Evolutionary conservation across 495 filamentous ascomycete species (phyloP).

Genomic region (Choiromyces venosus): DNA sequence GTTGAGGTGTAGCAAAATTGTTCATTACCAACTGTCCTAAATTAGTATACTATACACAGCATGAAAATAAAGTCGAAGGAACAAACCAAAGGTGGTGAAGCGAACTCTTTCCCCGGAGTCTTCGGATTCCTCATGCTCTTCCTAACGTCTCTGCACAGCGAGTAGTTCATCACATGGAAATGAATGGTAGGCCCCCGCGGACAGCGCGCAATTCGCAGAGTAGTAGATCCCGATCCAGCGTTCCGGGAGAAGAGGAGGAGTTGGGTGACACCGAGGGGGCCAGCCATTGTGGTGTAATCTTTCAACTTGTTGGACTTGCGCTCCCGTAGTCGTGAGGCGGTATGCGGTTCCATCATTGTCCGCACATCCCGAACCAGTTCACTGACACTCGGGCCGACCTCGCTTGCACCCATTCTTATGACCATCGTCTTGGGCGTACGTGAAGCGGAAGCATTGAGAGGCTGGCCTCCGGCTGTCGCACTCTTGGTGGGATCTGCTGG

Average conservation of each 20-base stretch:
- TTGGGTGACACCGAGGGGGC: conserved; percentile 88
- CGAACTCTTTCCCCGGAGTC: conserved; percentile 74
- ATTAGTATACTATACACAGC: not conserved
- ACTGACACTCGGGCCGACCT: conserved; percentile 84
- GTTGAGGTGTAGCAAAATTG: conserved; percentile 70
- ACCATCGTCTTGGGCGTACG: conserved; percentile 93
- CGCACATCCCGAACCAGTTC: conserved; percentile 90
- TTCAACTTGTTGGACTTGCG: conserved; percentile 80
- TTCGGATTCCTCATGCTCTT: conserved; percentile 73
- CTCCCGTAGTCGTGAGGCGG: conserved; percentile 80
- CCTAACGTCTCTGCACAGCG: conserved; percentile 81
- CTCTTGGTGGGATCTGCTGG: conserved; percentile 55
- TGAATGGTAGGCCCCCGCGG: conserved; percentile 89
- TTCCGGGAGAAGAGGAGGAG: conserved; percentile 92
- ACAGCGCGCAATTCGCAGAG: conserved; percentile 80
- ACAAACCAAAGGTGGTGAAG: conserved; percentile 67
- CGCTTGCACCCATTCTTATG: conserved; percentile 88
- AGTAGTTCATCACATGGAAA: conserved; percentile 95
- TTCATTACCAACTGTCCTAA: conserved; percentile 84
- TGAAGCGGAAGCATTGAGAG: conserved; percentile 50
- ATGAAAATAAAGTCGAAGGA: conserved; percentile 1
- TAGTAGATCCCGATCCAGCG: conserved; percentile 73
- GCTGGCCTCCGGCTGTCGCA: conserved; percentile 29
- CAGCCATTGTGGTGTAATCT: conserved; percentile 94
- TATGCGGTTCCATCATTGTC: conserved; percentile 90